These are phyloP conservation scores for Silybum marianum DNA, from an alignment of 129 eudicot genomes.

Conservation along the genomic window DNA sequence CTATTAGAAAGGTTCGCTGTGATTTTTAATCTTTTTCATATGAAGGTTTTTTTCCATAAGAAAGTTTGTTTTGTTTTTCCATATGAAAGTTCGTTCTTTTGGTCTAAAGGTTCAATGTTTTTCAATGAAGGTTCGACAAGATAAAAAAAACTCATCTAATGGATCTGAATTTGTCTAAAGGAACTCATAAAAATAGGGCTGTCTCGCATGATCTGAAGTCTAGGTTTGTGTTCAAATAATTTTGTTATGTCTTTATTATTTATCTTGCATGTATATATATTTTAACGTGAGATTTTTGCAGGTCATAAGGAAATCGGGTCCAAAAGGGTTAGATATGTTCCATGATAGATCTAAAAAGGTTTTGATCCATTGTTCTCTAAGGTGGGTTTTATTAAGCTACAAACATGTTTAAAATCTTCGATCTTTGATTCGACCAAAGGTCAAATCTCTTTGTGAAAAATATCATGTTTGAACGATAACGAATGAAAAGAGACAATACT, in stretches of 20 bases:
- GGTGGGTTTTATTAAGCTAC: not conserved
- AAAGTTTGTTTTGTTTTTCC: not conserved
- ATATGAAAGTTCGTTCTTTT: not conserved
- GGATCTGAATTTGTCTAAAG: not conserved
- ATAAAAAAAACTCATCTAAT: not conserved
- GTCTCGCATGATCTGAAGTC: not conserved
- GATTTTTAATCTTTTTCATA: too few species aligned
- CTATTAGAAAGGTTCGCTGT: not conserved
- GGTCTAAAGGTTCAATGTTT: not conserved
- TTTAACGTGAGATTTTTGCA: not conserved
- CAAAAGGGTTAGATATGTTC: not conserved
- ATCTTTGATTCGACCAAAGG: not conserved
- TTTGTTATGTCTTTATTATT: not conserved
- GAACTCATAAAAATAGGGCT: not conserved
- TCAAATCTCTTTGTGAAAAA: not conserved
- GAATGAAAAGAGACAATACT: not conserved
- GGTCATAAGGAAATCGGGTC: not conserved
- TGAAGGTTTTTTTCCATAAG: not conserved
- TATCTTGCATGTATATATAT: not conserved
- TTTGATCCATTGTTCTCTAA: not conserved
- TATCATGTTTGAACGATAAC: not conserved
- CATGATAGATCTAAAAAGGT: not conserved
- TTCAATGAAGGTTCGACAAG: not conserved
- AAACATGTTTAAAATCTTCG: not conserved
- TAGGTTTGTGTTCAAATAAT: not conserved